A percentile compares a stretch with the other conserved stretches of the same genome.
Evolutionary conservation across 1,284 basidiomycete species (phyloP).

Genomic region (Ustanciosporium gigantosporum): DNA sequence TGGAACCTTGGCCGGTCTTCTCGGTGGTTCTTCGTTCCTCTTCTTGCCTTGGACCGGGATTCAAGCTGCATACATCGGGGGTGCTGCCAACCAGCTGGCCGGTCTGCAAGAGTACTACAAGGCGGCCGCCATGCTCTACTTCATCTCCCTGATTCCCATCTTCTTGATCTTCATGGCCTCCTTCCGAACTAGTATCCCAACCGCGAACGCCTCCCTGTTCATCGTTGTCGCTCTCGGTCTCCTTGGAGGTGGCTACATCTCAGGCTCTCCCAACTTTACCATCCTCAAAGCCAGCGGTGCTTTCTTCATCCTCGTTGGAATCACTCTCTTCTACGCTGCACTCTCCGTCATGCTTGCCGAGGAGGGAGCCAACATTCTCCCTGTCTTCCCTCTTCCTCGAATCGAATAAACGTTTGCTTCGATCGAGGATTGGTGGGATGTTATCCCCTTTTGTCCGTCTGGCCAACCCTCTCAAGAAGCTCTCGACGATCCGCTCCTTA

Average conservation of each 20-base stretch:
- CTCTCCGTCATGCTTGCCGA: conserved; percentile 33
- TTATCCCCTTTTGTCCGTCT: neutral
- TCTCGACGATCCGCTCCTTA: too few species aligned
- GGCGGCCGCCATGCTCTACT: conserved; percentile 23
- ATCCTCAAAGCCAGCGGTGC: conserved; percentile 30
- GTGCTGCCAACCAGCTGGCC: conserved; percentile 3
- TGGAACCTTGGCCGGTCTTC: conserved; percentile 28
- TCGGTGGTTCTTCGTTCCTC: conserved; percentile 28
- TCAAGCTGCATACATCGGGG: conserved; percentile 28
- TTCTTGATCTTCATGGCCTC: conserved; percentile 40
- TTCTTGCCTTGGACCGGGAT: conserved; percentile 51
- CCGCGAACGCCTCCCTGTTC: conserved; percentile 14
- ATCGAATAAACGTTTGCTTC: conserved; percentile 12
- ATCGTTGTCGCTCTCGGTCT: conserved; percentile 33
- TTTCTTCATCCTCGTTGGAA: conserved; percentile 34
- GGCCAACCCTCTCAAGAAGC: too few species aligned
- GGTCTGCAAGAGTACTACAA: conserved; percentile 24
- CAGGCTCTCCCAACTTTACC: conserved; percentile 4
- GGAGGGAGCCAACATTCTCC: conserved; percentile 36
- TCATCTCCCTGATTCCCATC: conserved; percentile 44
- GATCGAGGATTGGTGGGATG: too few species aligned
- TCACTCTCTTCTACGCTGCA: conserved; percentile 34
- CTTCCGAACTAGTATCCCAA: conserved; percentile 24
- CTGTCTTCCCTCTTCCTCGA: conserved; percentile 41
- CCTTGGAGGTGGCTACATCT: conserved; percentile 22